Evolutionary conservation across 805 yeast genomes (phyloP).

Genomic region (Kuraishia floccosa): DNA sequence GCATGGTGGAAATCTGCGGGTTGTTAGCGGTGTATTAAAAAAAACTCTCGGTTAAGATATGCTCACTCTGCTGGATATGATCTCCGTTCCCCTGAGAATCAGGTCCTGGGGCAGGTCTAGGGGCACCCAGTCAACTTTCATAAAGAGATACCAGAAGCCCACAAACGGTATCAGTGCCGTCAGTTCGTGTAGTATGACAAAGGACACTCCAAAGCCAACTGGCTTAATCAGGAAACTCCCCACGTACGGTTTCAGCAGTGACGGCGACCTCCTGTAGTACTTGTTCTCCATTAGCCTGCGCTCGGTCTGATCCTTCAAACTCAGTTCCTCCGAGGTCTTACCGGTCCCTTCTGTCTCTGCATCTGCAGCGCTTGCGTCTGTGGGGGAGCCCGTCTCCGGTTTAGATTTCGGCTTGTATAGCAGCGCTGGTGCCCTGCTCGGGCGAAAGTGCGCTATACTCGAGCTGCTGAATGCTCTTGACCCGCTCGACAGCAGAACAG

Average conservation of each 20-base stretch:
- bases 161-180: constrained; percentile 42
- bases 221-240: constrained; percentile 18
- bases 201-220: constrained; percentile 28
- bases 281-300: constrained; percentile 15
- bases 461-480: too few species aligned
- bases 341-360: neutral
- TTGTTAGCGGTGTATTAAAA: too few species aligned
- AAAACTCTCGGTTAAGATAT: too few species aligned
- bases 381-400: too few species aligned
- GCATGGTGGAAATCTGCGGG: too few species aligned
- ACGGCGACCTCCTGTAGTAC: constrained; percentile 18
- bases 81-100: constrained; percentile 31
- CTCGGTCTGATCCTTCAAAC: too few species aligned
- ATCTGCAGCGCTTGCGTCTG: too few species aligned
- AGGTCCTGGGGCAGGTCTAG: constrained; percentile 37
- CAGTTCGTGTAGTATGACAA: constrained; percentile 38
- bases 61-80: constrained; percentile 28
- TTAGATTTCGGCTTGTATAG: too few species aligned
- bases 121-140: constrained; percentile 29
- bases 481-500: too few species aligned
- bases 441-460: too few species aligned
- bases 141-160: constrained; percentile 37
- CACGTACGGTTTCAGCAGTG: constrained; percentile 18
- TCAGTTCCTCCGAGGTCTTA: neutral
- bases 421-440: too few species aligned